Percentiles rank a stretch among this genome's conserved stretches.
Conservation (phyloP, 768 basidiomycete genomes). For the Trichaptum fuscoviolaceum region DNA sequence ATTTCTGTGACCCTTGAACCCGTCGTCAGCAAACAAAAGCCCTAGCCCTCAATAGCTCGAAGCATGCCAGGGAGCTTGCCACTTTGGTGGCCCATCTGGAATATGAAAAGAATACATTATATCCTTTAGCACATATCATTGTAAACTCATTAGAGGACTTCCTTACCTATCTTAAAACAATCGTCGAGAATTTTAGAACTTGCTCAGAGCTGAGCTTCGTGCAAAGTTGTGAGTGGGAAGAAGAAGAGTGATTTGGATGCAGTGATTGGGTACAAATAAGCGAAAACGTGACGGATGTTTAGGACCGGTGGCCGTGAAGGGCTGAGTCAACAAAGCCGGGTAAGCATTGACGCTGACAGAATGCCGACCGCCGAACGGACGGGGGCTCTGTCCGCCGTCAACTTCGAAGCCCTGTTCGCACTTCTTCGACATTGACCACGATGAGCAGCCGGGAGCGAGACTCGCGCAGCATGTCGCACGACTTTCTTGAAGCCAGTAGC, state of each 20-base stretch:
- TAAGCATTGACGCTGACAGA: neutral
- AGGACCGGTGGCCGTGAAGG: neutral
- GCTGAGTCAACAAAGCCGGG: neutral
- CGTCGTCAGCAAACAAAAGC: too few species aligned
- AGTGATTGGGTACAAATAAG: neutral
- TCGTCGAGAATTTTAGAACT: too few species aligned
- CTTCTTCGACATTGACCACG: neutral
- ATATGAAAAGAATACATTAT: too few species aligned
- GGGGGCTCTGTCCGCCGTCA: neutral
- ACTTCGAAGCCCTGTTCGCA: neutral
- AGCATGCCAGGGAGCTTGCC: too few species aligned
- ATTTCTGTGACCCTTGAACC: too few species aligned
- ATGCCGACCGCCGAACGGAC: neutral
- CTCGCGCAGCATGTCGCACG: constrained; percentile 14
- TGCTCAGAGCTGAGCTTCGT: too few species aligned
- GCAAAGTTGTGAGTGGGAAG: neutral
- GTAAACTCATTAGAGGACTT: too few species aligned
- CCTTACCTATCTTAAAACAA: too few species aligned
- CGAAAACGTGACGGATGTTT: neutral
- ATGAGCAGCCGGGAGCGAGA: neutral
- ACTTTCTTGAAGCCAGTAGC: constrained; percentile 23
- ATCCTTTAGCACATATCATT: too few species aligned
- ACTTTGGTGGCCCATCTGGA: too few species aligned
- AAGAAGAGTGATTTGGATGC: neutral
- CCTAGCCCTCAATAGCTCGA: too few species aligned